phyloP scores from a whole-genome alignment of 2,329 filamentous ascomycete genomes.

The Clathrospora elynae region DNA sequence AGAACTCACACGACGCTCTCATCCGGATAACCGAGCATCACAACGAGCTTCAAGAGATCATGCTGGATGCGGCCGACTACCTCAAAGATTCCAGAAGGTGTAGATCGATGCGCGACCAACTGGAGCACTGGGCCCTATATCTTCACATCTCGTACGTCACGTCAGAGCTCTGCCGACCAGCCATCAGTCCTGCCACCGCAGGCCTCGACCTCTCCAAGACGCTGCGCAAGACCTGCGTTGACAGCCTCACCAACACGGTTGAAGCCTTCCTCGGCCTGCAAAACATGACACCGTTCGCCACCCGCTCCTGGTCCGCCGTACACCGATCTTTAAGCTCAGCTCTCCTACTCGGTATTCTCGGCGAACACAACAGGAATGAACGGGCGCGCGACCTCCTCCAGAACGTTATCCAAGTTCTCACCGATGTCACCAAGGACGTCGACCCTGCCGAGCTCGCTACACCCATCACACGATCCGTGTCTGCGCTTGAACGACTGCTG shows the following conservation, averaged over 20 bases:
- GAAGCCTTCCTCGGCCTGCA: constrained; percentile 66
- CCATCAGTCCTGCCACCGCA: constrained; percentile 59
- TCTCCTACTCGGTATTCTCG: constrained; percentile 52
- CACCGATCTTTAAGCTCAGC: constrained; percentile 53
- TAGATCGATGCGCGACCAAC: constrained; percentile 57
- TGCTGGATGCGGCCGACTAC: constrained; percentile 63
- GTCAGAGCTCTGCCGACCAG: constrained; percentile 66
- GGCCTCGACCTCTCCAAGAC: constrained; percentile 52
- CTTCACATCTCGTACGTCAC: constrained; percentile 66
- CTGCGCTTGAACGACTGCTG: constrained; percentile 52
- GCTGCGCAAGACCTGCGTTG: constrained; percentile 61
- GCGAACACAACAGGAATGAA: constrained; percentile 53
- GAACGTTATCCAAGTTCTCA: constrained; percentile 54
- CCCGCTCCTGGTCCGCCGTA: constrained; percentile 52
- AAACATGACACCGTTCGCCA: constrained; percentile 55
- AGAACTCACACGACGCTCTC: constrained; percentile 60
- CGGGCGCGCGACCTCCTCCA: constrained; percentile 52
- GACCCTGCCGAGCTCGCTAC: constrained; percentile 55
- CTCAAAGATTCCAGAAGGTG: constrained; percentile 60
- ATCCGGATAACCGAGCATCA: constrained; percentile 62
- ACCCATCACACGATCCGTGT: constrained; percentile 55
- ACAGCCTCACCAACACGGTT: constrained; percentile 61
- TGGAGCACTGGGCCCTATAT: constrained; percentile 65
- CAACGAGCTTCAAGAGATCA: constrained; percentile 61
- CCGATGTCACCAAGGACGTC: constrained; percentile 54